A percentile compares a stretch with the other conserved stretches of the same genome.
These are phyloP conservation scores for Passalora sequoiae DNA, from an alignment of 2,329 filamentous ascomycete genomes.

Conservation along the genomic window DNA sequence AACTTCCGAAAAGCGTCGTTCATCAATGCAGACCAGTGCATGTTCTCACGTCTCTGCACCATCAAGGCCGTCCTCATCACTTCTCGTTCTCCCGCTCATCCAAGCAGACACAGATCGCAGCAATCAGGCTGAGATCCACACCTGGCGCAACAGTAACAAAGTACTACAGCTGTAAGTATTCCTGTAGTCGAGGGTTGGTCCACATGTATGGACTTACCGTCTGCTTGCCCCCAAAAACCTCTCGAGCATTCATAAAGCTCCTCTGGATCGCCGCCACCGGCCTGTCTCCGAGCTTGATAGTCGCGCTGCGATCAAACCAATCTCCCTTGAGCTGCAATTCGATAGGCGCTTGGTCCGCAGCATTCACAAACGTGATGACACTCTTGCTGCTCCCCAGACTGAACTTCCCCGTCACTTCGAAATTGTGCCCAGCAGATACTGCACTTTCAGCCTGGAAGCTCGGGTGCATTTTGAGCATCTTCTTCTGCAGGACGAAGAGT, in stretches of 20 bases:
- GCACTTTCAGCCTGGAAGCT: constrained; percentile 48
- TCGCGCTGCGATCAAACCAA: constrained; percentile 54
- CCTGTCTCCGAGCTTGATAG: constrained; percentile 50
- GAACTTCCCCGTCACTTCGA: constrained; percentile 40
- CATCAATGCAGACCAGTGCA: no score
- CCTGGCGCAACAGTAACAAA: constrained; percentile 58
- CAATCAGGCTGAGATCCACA: constrained; percentile 61
- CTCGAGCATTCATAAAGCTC: constrained; percentile 52
- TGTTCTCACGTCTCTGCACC: no score
- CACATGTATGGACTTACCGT: constrained; percentile 44
- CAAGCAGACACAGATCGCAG: constrained; percentile 62
- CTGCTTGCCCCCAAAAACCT: constrained; percentile 58
- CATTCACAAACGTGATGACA: constrained; percentile 53
- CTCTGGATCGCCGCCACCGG: constrained; percentile 57
- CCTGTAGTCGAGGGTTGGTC: no score
- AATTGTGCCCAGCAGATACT: constrained; percentile 22
- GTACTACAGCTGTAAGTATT: constrained; percentile 41
- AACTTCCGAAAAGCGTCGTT: no score
- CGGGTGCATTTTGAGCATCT: constrained; percentile 48
- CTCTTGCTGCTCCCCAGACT: constrained; percentile 50
- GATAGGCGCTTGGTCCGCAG: constrained; percentile 40
- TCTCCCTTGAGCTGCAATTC: constrained; percentile 56
- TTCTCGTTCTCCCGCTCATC: constrained; percentile 59
- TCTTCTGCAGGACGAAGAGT: constrained; percentile 56
- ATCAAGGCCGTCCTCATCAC: no score